phyloP scores from a whole-genome alignment of 2,329 filamentous ascomycete species.

The Beauveria bassiana region DNA sequence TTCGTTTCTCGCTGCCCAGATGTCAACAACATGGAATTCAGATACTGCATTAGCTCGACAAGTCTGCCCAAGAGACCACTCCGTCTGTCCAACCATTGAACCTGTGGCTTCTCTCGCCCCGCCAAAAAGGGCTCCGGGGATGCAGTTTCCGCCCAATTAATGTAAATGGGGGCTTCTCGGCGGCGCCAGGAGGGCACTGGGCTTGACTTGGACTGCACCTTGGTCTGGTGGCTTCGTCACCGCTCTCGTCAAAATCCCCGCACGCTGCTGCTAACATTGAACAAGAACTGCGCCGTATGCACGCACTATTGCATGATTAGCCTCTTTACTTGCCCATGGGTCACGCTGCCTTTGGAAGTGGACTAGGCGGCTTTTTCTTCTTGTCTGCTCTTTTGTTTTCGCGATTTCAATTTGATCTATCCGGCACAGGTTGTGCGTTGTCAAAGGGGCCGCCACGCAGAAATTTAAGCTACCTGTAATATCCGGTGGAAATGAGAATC shows the following conservation, averaged over 20 bases:
- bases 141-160: not conserved
- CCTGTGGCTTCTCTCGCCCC: no score
- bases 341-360: not conserved
- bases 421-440: not conserved
- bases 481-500: conserved; percentile 5
- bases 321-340: not conserved
- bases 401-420: not conserved
- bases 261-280: not conserved
- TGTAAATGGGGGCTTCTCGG: no score
- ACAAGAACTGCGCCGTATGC: not conserved
- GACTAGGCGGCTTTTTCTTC: not conserved
- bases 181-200: not conserved
- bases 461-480: not conserved
- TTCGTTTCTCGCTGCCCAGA: conserved; percentile 1
- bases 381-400: not conserved
- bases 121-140: not conserved
- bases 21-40: not conserved
- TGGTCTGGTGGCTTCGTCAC: not conserved
- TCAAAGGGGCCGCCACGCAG: not conserved
- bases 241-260: not conserved
- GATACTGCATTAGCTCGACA: not conserved
- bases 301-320: not conserved
- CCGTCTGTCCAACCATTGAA: no score
- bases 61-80: not conserved
- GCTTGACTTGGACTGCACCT: not conserved